Percentiles rank a stretch among this genome's conserved stretches.
phyloP scores from a whole-genome alignment of 169 alveolate species.

The Babesia ovis region DNA sequence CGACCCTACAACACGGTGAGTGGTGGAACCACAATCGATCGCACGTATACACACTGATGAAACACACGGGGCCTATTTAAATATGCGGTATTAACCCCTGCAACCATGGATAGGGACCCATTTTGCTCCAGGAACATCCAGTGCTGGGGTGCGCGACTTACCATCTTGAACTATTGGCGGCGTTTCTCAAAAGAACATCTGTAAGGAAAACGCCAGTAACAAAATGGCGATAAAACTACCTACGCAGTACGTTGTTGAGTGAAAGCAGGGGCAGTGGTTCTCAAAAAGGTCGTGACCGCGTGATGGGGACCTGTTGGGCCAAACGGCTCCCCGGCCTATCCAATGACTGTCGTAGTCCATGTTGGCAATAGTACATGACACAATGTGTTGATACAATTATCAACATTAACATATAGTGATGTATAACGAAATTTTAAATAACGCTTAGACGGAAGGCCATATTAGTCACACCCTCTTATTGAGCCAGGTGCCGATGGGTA shows the following conservation, averaged over 20 bases:
- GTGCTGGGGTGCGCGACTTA: constrained; percentile 8
- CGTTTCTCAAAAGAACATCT: constrained; percentile 11
- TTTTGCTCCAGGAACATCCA: background rate
- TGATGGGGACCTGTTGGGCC: constrained; percentile 44
- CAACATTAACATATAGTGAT: too few relatives aligned
- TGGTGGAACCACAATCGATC: background rate
- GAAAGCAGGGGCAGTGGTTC: background rate
- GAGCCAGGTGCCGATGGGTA: too few relatives aligned
- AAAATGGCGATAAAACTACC: constrained; percentile 5
- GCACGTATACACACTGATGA: background rate
- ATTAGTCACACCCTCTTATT: too few relatives aligned
- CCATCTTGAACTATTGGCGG: constrained; percentile 25
- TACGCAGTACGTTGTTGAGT: constrained; percentile 8
- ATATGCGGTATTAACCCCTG: too few relatives aligned
- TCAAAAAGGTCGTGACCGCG: background rate
- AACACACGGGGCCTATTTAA: background rate
- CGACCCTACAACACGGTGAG: constrained; percentile 86
- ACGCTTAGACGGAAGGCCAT: too few relatives aligned
- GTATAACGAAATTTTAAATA: too few relatives aligned
- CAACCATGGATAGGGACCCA: too few relatives aligned
- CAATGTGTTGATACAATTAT: too few relatives aligned
- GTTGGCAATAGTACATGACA: too few relatives aligned
- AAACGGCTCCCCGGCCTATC: background rate
- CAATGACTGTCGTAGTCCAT: background rate
- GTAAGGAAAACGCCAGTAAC: constrained; percentile 8